These are phyloP conservation scores for Magnaporthiopsis incrustans DNA, from an alignment of 2,329 filamentous ascomycete species.

Conservation along the genomic window DNA sequence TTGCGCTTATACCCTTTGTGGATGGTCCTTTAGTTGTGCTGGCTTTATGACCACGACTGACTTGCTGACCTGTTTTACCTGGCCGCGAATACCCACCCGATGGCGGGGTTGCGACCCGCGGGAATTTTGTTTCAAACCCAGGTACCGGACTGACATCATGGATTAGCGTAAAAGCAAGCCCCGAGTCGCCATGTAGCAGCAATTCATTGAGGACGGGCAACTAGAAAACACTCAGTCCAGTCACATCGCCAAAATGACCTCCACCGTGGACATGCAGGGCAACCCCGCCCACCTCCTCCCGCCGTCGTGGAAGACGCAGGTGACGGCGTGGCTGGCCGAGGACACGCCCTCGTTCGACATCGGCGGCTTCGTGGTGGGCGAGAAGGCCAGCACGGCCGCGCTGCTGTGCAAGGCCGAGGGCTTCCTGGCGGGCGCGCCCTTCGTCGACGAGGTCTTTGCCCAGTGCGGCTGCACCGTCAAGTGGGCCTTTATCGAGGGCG, in stretches of 20 bases:
- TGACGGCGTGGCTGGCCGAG: slow-evolving; percentile 84
- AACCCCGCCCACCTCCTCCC: slow-evolving; percentile 65
- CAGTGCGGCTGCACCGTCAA: slow-evolving; percentile 87
- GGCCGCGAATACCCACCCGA: neutral
- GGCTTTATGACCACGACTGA: neutral
- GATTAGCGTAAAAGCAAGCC: neutral
- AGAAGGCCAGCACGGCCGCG: slow-evolving; percentile 52
- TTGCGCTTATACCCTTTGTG: too few species aligned
- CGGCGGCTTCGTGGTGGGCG: slow-evolving; percentile 91
- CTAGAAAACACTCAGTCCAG: too few species aligned
- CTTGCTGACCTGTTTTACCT: neutral
- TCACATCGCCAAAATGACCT: neutral
- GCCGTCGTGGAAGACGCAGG: slow-evolving; percentile 70
- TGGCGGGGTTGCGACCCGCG: neutral
- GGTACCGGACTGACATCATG: neutral
- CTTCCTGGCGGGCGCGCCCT: slow-evolving; percentile 83
- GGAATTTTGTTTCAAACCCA: neutral
- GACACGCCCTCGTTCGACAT: slow-evolving; percentile 97
- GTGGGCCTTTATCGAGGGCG: slow-evolving; percentile 78
- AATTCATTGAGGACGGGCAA: too few species aligned
- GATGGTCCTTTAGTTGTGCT: too few species aligned
- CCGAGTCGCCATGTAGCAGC: too few species aligned
- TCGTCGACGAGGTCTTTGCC: slow-evolving; percentile 87
- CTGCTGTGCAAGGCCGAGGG: slow-evolving; percentile 66
- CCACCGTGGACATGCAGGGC: slow-evolving; percentile 19